Base-by-base conservation (phyloP, 1,284 basidiomycete species). In the Irpex sp. region DNA sequence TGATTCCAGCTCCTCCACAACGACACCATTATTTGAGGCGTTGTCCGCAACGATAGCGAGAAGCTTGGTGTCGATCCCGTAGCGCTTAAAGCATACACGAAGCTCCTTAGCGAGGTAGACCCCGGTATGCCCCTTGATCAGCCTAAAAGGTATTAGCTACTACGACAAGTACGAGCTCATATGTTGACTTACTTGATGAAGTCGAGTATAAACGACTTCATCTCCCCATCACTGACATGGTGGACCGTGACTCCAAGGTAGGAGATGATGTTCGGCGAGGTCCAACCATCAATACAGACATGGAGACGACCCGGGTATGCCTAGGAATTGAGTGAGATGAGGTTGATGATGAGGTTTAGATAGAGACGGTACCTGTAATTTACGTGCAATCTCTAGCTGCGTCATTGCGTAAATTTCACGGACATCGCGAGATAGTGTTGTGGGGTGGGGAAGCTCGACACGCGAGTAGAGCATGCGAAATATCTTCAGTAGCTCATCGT, bases 261-360 rank as follows among this genome's bases (percentile, higher is more conserved):
- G 3, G 67, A 65, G 14, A 64, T 61, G 1, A 66, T 56, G 37
- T 68, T 68, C 2, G 64, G 65, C 1, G 65, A 61, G 0, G 64
- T 65, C 65, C 65, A 67, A 7, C 66, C 61, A 54, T 63, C 64
- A 10, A 67, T 10, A 37, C 64, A 60, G 16, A 68, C 39, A 45
- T 68, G 63, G 12, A 67, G 16, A 5, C 47, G 18, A 16, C 66
- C 65, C 12, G 37, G 18, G 21, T 53, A 47, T 6, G 23, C 47
- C 59, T 62, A 12, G 23, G 18, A 49, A 12, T 2, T 45, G 12
- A n/a, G n/a, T n/a, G n/a, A n/a, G n/a, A n/a, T n/a, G n/a, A n/a
- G n/a, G n/a, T n/a, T n/a, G n/a, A n/a, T n/a, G n/a, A n/a, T n/a
- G n/a, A n/a, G n/a, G n/a, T n/a, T n/a, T n/a, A n/a, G n/a, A n/a